Evolutionary conservation across 2,329 filamentous ascomycete species (phyloP), one percentile per base, ranked within the genome.

Genomic region (Paracorniculantispora psalliotae): DNA sequence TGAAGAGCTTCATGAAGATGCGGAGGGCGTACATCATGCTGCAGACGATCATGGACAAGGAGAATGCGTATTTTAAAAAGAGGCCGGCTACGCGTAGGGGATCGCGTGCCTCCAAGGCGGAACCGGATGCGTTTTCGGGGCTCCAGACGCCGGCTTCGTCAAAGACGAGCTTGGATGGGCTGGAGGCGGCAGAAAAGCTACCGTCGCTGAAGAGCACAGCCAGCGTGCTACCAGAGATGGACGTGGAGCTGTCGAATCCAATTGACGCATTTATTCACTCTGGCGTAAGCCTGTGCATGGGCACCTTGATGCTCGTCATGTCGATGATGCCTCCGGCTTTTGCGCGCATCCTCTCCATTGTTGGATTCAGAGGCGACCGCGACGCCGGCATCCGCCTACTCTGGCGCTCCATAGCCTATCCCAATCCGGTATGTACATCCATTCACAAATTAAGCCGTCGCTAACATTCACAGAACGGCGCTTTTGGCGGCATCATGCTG

Each of bases 281-380:
- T 0, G 93, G 92, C 10, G 85, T 87, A 5, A 94, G 90, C 69
- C 88, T 97, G 72, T 96, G 92, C 72, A 97, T 92, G 67, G 94
- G 94, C 3, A 82, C 96, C 33, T 76, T 97, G 1, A 81, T 96
- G 15, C 80, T 97, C 1, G 80, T 97, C 57, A 86, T 97, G n/a
- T 96, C 91, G 13, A 89, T 97, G 77, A 86, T 97, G 0, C 96
- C 94, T 0, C 94, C 94, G 0, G 85, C 92, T 0, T 96, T 97
- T 72, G 88, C 85, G n/a, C 89, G 86, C 59, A 82, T 99, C 1
- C 80, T 97, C 4, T 90, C 88, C 61, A 88, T 97, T 44, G 89
- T 97, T 30, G 94, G 94, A 1, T 97, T 97, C 75, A 87, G 85
- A 62, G 94, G 94, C 33, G 92, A 97, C 70, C 87, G 92, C 46